Evolutionary conservation across 768 basidiomycete species (phyloP).

Genomic region (Auriscalpium microsporum): DNA sequence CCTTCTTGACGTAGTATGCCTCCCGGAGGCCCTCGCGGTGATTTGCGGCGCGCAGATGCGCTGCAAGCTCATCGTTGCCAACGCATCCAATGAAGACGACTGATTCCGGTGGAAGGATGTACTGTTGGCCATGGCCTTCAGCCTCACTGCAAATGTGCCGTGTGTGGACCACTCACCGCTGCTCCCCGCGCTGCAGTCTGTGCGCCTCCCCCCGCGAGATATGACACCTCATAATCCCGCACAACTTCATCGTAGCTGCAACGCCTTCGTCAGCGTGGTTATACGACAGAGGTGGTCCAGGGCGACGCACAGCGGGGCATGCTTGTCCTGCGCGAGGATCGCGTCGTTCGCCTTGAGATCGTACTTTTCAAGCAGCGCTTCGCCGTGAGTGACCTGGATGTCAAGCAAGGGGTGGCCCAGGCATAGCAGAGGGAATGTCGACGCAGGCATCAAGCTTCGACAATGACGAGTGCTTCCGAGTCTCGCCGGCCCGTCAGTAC

Average conservation of each 20-base stretch:
- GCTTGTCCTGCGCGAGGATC: conserved; percentile 87
- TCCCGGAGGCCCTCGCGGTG: conserved; percentile 82
- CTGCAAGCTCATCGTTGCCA: conserved; percentile 84
- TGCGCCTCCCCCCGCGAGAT: conserved; percentile 93
- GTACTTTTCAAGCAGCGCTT: conserved; percentile 82
- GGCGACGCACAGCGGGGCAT: conserved; percentile 62
- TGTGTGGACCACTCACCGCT: conserved; percentile 52
- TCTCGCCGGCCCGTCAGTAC: too few species aligned
- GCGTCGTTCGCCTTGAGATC: conserved; percentile 90
- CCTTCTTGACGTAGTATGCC: conserved; percentile 82
- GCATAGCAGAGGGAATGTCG: conserved; percentile 66
- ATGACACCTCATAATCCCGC: conserved; percentile 65
- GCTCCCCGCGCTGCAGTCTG: conserved; percentile 96
- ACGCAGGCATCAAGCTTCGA: conserved; percentile 28
- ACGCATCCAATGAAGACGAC: conserved; percentile 94
- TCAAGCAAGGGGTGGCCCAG: conserved; percentile 96
- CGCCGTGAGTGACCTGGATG: conserved; percentile 85
- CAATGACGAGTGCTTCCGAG: too few species aligned
- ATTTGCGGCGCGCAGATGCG: conserved; percentile 85
- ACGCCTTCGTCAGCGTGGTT: neutral
- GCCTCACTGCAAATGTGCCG: neutral
- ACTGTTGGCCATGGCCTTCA: neutral
- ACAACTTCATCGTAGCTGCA: conserved; percentile 83
- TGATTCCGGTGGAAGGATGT: conserved; percentile 50
- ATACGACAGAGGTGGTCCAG: neutral